Base-by-base conservation (phyloP, 139 green algal genomes). In the Coelastrella sp. region DNA sequence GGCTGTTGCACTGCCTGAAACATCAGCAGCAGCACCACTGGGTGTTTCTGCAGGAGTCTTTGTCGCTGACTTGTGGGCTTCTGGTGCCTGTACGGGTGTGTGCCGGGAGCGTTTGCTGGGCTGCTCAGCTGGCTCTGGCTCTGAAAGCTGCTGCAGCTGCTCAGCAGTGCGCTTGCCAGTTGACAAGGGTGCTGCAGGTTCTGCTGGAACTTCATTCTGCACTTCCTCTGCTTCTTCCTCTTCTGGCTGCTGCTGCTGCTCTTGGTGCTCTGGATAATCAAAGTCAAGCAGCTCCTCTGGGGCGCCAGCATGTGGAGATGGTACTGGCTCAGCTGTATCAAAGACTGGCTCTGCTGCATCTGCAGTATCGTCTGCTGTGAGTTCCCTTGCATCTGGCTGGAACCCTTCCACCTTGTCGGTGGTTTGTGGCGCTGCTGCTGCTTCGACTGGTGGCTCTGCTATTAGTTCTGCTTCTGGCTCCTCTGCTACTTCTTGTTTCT, bases 231-330 rank as follows among this genome's bases (percentile, higher is more conserved):
- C 79, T 64, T 34, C 6, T 5, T 76, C 32, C 43, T 72, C 53
- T 1, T 84, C 78, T 35, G 17, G 9, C 50, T 82, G 74, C 74
- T 82, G 48, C 48, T 50, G 59, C 40, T 84, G 78, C 60, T 75
- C 41, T 23, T 35, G 59, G 38, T 62, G 59, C 48, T 51, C 77
- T 37, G 25, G 35, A 53, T 83, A 48, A 7, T 81, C 73, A 81
- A 81, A 84, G 40, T 84, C 77, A 8, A 84, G 35, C 32, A 82
- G 21, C 51, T 71, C 53, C 35, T 82, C 76, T 35, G 41, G 48
- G 30, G 35, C 35, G 41, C 38, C 66, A 50, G 35, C 66, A 74
- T 45, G 34, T 43, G 75, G 30, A 1, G 43, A 57, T 51, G 77
- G 40, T 34, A 38, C 59, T 25, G 59, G 35, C 27, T 75, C 60